Base-by-base conservation (phyloP, 2,329 filamentous ascomycete genomes). In the Septoria petroselini region DNA sequence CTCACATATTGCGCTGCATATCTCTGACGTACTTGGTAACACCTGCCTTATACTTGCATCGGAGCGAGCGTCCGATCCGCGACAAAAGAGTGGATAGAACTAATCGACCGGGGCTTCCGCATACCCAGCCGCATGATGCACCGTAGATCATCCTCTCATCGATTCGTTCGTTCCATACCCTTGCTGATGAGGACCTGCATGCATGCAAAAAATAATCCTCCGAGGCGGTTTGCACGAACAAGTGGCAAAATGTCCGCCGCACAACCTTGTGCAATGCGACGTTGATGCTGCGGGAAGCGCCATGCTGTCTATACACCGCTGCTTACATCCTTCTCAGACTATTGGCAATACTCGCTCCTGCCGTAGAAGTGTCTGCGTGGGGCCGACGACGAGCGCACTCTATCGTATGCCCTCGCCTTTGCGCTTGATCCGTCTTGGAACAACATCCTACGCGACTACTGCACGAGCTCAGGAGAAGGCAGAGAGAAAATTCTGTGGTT, bases 1-100 rank as follows among this genome's bases (percentile, higher is more conserved):
- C 29, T 30, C 19, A 48, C 29, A 14, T n/a, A n/a, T 42, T 41
- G 18, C 25, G 41, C 21, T 19, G 48, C 34, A 46, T 46, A 7
- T 51, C 30, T 41, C 35, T 50, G 48, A 50, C 48, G 41, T 44
- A 47, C 23, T 21, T 18, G 14, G 39, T 43, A 38, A 29, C 14
- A 49, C 39, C n/a, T 17, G 29, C 23, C 11, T 18, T n/a, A 43
- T 37, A 18, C n/a, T 34, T 37, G 31, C 17, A 45, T 39, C 33
- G 42, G 37, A 46, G 35, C 19, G 17, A 25, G 35, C 35, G 39
- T 40, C 35, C 48, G 48, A 46, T 41, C 34, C 34, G 15, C 34
- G 14, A 14, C 34, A 27, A 23, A 12, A 39, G 12, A 31, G 23
- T 35, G 38, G 39, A 27, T 23, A 27, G 14, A n/a, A 34, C 29